Percentiles rank a stretch among this genome's conserved stretches.
Conservation (phyloP, 2,329 filamentous ascomycete species). For the Colletotrichum agaves region DNA sequence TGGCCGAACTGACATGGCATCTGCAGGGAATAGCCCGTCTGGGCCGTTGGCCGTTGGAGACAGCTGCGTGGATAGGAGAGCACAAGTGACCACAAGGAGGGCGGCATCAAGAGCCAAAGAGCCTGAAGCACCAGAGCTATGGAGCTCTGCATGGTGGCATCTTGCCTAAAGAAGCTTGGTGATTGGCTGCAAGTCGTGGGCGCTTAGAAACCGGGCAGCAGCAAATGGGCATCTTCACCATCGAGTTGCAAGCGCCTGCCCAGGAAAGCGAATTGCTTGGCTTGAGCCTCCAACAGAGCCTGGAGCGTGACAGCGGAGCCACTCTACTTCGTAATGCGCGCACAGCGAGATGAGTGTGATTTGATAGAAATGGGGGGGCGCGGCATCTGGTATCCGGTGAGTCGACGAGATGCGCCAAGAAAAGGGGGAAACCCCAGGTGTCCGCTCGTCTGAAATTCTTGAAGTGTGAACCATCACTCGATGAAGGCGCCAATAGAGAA, state of each 20-base stretch:
- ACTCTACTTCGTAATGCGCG: constrained; percentile 27
- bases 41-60: constrained; percentile 10
- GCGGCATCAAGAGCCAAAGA: constrained; percentile 29
- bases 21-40: constrained; percentile 20
- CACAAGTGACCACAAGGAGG: constrained; percentile 21
- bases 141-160: constrained; percentile 37
- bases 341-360: constrained; percentile 26
- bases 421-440: constrained; percentile 6
- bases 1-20: constrained; percentile 27
- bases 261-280: constrained; percentile 30
- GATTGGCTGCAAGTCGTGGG: constrained; percentile 37
- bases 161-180: constrained; percentile 35
- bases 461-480: constrained; percentile 22
- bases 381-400: constrained; percentile 32
- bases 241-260: constrained; percentile 36
- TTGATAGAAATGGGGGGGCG: constrained; percentile 9
- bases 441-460: constrained; percentile 15
- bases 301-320: constrained; percentile 21
- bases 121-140: constrained; percentile 26
- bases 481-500: constrained; percentile 18
- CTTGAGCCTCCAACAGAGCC: constrained; percentile 20
- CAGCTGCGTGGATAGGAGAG: constrained; percentile 17
- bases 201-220: constrained; percentile 37
- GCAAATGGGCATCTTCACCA: constrained; percentile 34
- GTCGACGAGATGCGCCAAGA: constrained; percentile 31